These are phyloP conservation scores for Colletotrichum sp. DNA, from an alignment of 2,329 filamentous ascomycete species.

Conservation along the genomic window DNA sequence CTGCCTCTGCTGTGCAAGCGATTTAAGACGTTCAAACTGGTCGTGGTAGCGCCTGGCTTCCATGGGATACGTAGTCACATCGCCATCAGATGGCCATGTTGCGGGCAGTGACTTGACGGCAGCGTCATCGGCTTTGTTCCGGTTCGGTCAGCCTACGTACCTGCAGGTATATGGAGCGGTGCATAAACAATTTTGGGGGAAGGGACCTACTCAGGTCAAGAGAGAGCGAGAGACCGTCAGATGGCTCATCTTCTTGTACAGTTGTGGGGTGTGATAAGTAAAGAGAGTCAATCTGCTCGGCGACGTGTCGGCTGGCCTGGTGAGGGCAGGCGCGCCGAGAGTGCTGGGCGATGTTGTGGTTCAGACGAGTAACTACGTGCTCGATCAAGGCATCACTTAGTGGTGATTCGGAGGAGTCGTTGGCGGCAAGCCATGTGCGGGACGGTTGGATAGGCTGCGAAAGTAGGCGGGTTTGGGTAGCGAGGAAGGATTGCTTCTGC, in stretches of 20 bases:
- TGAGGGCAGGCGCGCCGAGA: slow-evolving; percentile 69
- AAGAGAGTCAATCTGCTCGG: slow-evolving; percentile 73
- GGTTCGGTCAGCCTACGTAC: neutral
- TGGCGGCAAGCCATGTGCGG: slow-evolving; percentile 54
- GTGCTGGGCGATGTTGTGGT: slow-evolving; percentile 69
- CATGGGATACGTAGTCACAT: slow-evolving; percentile 39
- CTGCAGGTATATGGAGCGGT: neutral
- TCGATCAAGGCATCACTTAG: slow-evolving; percentile 57
- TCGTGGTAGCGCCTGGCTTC: slow-evolving; percentile 58
- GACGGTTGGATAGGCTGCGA: slow-evolving; percentile 64
- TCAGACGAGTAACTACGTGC: slow-evolving; percentile 63
- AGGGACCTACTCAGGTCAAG: slow-evolving; percentile 48
- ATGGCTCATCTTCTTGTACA: slow-evolving; percentile 36
- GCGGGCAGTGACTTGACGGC: slow-evolving; percentile 51
- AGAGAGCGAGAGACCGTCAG: slow-evolving; percentile 44
- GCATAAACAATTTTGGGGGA: neutral
- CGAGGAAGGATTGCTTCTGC: slow-evolving; percentile 69
- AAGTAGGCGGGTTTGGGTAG: slow-evolving; percentile 66
- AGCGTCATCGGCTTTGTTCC: slow-evolving; percentile 40
- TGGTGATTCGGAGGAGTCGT: slow-evolving; percentile 44
- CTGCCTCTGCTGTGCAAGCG: slow-evolving; percentile 52
- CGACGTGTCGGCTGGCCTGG: slow-evolving; percentile 72
- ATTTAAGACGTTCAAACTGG: slow-evolving; percentile 51
- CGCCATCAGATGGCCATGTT: slow-evolving; percentile 49
- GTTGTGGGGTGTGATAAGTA: slow-evolving; percentile 54